Evolutionary conservation across 805 yeast species (phyloP).

Genomic region (Pichia pseudocactophila): DNA sequence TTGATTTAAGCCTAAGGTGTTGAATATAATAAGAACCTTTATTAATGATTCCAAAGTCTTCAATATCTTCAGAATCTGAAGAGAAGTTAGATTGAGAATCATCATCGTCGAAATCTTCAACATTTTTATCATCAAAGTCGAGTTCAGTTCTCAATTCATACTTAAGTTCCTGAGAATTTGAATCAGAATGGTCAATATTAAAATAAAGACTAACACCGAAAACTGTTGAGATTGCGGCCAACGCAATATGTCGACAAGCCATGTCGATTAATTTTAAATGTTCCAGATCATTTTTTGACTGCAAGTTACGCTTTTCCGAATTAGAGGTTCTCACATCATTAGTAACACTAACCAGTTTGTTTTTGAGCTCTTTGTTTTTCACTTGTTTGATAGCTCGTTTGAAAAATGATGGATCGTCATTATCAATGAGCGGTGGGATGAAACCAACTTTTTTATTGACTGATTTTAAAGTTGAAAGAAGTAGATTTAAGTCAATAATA

Average conservation of each 20-base stretch:
- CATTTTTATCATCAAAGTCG: background rate
- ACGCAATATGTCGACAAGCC: conserved; percentile 77
- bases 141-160: background rate
- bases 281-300: conserved; percentile 55
- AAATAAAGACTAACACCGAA: conserved; percentile 8
- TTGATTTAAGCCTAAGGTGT: conserved; percentile 27
- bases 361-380: conserved; percentile 3
- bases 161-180: background rate
- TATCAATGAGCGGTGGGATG: conserved; percentile 35
- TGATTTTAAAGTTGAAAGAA: conserved; percentile 40
- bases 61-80: background rate
- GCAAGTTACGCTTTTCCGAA: conserved; percentile 14
- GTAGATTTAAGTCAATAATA: conserved; percentile 36
- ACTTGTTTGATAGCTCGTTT: conserved; percentile 1
- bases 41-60: background rate
- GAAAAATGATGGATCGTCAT: background rate
- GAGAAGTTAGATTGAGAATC: background rate
- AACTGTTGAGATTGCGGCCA: conserved; percentile 46
- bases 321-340: background rate
- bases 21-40: conserved; percentile 6
- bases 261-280: conserved; percentile 62
- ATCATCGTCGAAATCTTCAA: background rate
- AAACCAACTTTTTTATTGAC: conserved; percentile 55
- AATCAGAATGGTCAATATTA: background rate
- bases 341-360: background rate